Percentiles rank a stretch among this genome's conserved stretches.
These are phyloP conservation scores for Antonospora locustae DNA, from an alignment of 371 early-diverging fungal species.

Conservation along the genomic window DNA sequence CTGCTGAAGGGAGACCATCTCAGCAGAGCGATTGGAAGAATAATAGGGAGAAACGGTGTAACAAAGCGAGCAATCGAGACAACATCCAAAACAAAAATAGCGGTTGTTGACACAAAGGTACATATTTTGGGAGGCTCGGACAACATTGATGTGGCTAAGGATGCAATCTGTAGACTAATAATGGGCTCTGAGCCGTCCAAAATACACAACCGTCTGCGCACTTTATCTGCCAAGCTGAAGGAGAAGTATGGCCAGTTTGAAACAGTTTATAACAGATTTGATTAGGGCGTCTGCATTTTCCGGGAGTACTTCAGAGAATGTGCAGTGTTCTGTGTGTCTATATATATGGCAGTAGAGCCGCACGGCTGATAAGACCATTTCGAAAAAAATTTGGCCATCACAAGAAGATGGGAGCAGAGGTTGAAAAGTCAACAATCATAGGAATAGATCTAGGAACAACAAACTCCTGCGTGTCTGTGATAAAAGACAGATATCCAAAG, in stretches of 20 bases:
- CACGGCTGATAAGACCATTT: too few species aligned
- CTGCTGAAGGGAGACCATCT: constrained; percentile 81
- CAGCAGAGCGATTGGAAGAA: constrained; percentile 90
- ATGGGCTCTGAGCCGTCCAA: constrained; percentile 91
- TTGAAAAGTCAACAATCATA: constrained; percentile 56
- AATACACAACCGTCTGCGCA: constrained; percentile 61
- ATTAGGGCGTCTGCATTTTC: too few species aligned
- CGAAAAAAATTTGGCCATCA: too few species aligned
- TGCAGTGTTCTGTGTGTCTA: too few species aligned
- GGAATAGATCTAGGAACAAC: constrained; percentile 99
- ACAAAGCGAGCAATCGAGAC: constrained; percentile 88
- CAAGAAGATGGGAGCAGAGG: too few species aligned
- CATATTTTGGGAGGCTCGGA: constrained; percentile 84
- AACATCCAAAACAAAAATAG: constrained; percentile 80
- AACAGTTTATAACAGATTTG: constrained; percentile 37
- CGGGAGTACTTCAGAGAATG: too few species aligned
- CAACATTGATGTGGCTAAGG: constrained; percentile 84
- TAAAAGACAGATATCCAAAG: constrained; percentile 81
- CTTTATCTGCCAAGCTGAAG: constrained; percentile 46
- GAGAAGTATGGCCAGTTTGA: constrained; percentile 45
- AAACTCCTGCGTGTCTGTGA: constrained; percentile 88
- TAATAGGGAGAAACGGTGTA: constrained; percentile 93
- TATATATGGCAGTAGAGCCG: too few species aligned
- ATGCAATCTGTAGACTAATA: constrained; percentile 79
- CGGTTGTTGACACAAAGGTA: constrained; percentile 86